A percentile compares a stretch with the other conserved stretches of the same genome.
Evolutionary conservation across 176 grass and related monocot species (phyloP).

Genomic region (Triticum turgidum): DNA sequence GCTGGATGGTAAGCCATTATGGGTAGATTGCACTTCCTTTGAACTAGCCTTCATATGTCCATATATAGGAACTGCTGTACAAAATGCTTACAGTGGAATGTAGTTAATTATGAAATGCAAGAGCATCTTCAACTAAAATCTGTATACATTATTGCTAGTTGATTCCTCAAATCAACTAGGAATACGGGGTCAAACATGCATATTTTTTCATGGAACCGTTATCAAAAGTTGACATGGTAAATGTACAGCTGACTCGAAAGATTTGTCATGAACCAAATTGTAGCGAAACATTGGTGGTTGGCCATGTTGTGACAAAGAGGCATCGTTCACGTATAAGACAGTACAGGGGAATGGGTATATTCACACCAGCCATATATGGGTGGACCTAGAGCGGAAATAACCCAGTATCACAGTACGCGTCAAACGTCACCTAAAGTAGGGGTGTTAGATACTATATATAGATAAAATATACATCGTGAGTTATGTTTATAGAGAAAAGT

Average conservation of each 20-base stretch:
- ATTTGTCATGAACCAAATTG: not conserved
- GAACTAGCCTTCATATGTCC: slow-evolving; percentile 26
- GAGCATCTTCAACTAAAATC: not conserved
- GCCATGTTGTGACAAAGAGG: not conserved
- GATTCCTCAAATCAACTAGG: slow-evolving; percentile 6
- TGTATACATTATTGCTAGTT: not conserved
- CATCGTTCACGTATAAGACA: not conserved
- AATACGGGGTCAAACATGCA: slow-evolving; percentile 4
- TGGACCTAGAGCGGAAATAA: no score
- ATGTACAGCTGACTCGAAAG: not conserved
- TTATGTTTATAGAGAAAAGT: no score
- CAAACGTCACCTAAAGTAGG: no score
- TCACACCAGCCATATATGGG: no score
- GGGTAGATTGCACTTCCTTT: slow-evolving; percentile 1
- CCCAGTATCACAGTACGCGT: no score
- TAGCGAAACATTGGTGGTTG: not conserved
- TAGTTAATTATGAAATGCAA: slow-evolving; percentile 7
- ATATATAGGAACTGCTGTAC: not conserved
- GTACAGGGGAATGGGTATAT: no score
- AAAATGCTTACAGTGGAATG: slow-evolving; percentile 1
- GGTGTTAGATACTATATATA: not conserved
- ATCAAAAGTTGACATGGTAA: not conserved
- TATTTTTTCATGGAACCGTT: not conserved
- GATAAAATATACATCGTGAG: not conserved
- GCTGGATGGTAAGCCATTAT: slow-evolving; percentile 80